Base-by-base conservation (phyloP, 164 flowering plant genomes). In the Nymphaea colorata region DNA sequence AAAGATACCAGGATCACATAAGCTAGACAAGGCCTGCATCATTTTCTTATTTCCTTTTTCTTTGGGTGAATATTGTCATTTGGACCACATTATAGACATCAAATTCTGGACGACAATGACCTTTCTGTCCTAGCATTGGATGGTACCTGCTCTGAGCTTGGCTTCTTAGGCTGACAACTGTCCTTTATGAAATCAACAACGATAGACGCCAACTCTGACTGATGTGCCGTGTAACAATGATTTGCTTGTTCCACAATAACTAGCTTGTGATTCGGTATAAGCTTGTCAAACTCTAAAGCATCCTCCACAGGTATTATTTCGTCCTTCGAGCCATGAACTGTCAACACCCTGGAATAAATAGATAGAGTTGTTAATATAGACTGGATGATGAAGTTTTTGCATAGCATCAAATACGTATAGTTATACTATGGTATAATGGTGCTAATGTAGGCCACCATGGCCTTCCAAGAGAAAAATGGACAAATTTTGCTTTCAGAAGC, bases 251-350 rank as follows among this genome's bases (percentile, higher is more conserved):
- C 86, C 53, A 94, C 68, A 12, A 89, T 73, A 53, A 80, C 84
- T 36, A 89, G 67, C 63, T 76, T 77, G 83, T 94, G 96, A 75
- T 88, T 91, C 1, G 89, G 85, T 78, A 94, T 83, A 70, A 85
- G 74, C 82, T 91, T 88, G 42, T 82, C 77, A 76, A 91, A 84
- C 75, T 86, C 85, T 18, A 68, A 8, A 5, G 95, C 96, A 79
- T 88, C 96, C 75, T 81, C 85, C 42, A 85, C 82, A 2, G 93
- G 87, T 65, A 94, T 78, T 2, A 85, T 68, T 76, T 80, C 84
- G 79, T 91, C 99, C 64, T 53, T 75, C 44, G 96, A 83, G 68
- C 99, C 99, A 76, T 91, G 99, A 61, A 94, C 77, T 12, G 96
- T 88, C 75, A 88, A 69, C 41, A 91, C 96, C 85, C 96, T 91